Base-by-base conservation (phyloP, 371 early-diverging fungal genomes). In the Mortierella sp. region DNA sequence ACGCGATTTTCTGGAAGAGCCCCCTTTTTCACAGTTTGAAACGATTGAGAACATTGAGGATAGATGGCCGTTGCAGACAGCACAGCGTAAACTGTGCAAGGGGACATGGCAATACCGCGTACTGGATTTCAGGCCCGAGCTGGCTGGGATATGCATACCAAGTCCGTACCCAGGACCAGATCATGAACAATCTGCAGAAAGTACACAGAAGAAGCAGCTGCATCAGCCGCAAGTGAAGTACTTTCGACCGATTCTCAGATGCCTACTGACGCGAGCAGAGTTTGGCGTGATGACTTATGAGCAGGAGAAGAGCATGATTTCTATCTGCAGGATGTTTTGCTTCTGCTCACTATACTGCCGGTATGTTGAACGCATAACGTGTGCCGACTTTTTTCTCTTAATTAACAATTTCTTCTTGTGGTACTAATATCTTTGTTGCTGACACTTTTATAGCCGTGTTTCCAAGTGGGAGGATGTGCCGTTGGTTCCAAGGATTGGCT, bases 261-360 rank as follows among this genome's bases (percentile, higher is more conserved):
- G 69, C 4, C 50, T 76, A 19, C 37, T 76, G 9, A 54, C 28
- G 46, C 69, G 76, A 11, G 76, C 76, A 42, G 76, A 76, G 42
- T 76, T 55, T 56, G 69, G 69, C 0, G 49, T 60, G 7, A 15
- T 69, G 43, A 56, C 64, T 4, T 37, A 17, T 6, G 48, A 51
- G 57, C 70, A 76, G 39, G 70, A 76, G 28, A 32, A 44, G 14
- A 50, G 64, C 34, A 14, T 76, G 7, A 26, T n/a, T 21, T 60
- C 56, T 43, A 75, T 64, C 4, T 55, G 56, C 34, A 15, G 37
- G 6, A 27, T 60, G 4, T 64, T 75, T 41, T 69, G 76, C 49
- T 64, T 60, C 42, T 60, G 72, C 34, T 65, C 65, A 6, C 6
- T 52, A 7, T 72, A 44, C 43, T 61, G 54, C 30, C 52, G 58